Percentiles rank a stretch among this genome's conserved stretches.
phyloP scores from a whole-genome alignment of 2,329 filamentous ascomycete genomes.

The Lecanicillium sp. region DNA sequence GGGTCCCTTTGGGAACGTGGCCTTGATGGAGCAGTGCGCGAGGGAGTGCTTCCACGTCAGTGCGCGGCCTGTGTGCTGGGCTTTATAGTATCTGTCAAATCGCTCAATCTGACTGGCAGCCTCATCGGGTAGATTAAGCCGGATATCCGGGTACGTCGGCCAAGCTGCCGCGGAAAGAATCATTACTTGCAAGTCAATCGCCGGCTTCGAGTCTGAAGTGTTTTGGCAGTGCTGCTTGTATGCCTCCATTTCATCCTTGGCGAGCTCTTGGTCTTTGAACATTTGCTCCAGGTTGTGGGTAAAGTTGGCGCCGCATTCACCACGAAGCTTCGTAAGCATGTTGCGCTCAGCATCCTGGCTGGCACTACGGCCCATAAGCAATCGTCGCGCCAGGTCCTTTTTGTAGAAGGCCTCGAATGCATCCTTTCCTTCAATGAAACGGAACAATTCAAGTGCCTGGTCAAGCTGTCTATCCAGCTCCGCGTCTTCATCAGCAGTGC shows the following conservation, averaged over 20 bases:
- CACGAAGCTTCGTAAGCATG: constrained; percentile 87
- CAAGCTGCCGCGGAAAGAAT: constrained; percentile 88
- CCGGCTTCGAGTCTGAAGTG: constrained; percentile 37
- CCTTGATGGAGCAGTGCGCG: constrained; percentile 82
- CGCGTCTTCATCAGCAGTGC: constrained; percentile 77
- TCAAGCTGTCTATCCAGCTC: constrained; percentile 90
- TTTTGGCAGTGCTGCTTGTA: constrained; percentile 65
- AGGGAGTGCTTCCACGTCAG: constrained; percentile 89
- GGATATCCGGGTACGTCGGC: constrained; percentile 77
- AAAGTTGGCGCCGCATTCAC: constrained; percentile 87
- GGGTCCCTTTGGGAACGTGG: constrained; percentile 66
- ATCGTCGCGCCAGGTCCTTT: constrained; percentile 81
- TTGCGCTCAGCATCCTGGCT: constrained; percentile 92
- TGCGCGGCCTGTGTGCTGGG: constrained; percentile 80
- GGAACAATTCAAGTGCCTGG: constrained; percentile 86
- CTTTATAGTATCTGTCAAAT: constrained; percentile 81
- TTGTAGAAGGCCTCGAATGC: constrained; percentile 99
- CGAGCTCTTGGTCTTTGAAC: constrained; percentile 97
- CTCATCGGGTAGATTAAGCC: constrained; percentile 65
- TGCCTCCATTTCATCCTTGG: constrained; percentile 83
- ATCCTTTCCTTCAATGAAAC: constrained; percentile 94
- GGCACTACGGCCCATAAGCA: constrained; percentile 87
- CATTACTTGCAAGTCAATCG: constrained; percentile 66
- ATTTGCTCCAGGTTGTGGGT: constrained; percentile 98
- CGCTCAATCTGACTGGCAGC: constrained; percentile 69